These are phyloP conservation scores for Aspergillus brunneoviolaceus DNA, from an alignment of 2,329 filamentous ascomycete species.

Conservation along the genomic window DNA sequence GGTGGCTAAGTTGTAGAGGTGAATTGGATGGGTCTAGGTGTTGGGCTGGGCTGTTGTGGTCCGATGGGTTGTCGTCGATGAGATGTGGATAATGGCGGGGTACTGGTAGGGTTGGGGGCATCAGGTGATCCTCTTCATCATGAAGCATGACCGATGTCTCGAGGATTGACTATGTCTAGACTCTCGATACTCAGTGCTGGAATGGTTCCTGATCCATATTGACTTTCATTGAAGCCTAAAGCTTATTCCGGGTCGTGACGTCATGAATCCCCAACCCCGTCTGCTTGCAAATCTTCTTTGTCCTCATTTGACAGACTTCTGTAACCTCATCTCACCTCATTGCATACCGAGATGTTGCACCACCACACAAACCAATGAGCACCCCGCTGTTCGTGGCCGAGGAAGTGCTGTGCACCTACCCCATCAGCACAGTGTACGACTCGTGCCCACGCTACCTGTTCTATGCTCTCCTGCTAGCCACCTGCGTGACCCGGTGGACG, in stretches of 20 bases:
- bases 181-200: not conserved
- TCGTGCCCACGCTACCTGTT: slow-evolving; percentile 36
- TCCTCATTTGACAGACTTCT: not conserved
- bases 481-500: slow-evolving; percentile 30
- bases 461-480: slow-evolving; percentile 31
- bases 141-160: too few species aligned
- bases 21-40: not conserved
- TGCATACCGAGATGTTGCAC: not conserved
- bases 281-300: not conserved
- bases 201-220: not conserved
- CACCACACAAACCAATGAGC: not conserved
- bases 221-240: not conserved
- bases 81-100: not conserved
- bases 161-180: too few species aligned
- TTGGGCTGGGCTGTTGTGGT: too few species aligned
- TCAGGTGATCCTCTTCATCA: not conserved
- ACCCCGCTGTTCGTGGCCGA: slow-evolving; percentile 28
- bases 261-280: not conserved
- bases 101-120: not conserved
- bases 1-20: not conserved
- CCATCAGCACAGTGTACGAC: slow-evolving; percentile 35
- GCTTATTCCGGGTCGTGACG: not conserved
- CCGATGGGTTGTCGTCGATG: too few species aligned
- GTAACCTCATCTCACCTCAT: not conserved
- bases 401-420: slow-evolving; percentile 32